Conservation (phyloP, 768 basidiomycete genomes). For the Sporobolomyces pararoseus region DNA sequence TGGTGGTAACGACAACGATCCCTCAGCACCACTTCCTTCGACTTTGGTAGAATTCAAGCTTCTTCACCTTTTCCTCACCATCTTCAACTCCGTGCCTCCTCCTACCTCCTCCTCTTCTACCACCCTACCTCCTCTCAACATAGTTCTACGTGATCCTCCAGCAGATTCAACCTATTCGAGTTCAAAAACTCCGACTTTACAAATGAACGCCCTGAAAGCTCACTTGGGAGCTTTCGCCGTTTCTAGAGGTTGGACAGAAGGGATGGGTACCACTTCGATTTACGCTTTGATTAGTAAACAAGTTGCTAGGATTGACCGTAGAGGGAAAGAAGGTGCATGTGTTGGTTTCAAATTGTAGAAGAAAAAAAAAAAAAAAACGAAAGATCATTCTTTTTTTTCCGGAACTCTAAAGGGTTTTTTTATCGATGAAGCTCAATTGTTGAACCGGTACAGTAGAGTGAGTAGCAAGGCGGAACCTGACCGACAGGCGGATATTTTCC, state of each 20-base stretch:
- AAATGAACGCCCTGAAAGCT: constrained; percentile 20
- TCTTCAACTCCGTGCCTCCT: neutral
- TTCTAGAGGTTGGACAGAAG: constrained; percentile 27
- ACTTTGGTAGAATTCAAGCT: constrained; percentile 24
- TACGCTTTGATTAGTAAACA: constrained; percentile 24
- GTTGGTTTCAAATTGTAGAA: constrained; percentile 22
- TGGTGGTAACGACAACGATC: neutral
- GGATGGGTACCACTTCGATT: constrained; percentile 32
- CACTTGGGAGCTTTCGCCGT: constrained; percentile 14
- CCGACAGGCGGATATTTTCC: no score
- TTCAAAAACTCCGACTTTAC: constrained; percentile 8
- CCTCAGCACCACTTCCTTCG: neutral
- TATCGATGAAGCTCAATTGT: no score
- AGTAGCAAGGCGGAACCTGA: no score
- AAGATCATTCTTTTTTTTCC: neutral
- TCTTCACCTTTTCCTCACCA: constrained; percentile 18
- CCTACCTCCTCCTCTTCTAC: neutral
- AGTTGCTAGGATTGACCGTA: constrained; percentile 29
- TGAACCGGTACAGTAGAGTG: no score
- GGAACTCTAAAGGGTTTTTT: no score
- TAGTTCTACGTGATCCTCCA: constrained; percentile 23
- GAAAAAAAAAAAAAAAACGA: neutral
- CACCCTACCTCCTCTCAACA: neutral
- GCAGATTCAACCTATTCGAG: neutral
- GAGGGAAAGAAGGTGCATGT: constrained; percentile 30